Evolutionary conservation across 768 basidiomycete genomes (phyloP).

Genomic region (Pleurotus djamor): DNA sequence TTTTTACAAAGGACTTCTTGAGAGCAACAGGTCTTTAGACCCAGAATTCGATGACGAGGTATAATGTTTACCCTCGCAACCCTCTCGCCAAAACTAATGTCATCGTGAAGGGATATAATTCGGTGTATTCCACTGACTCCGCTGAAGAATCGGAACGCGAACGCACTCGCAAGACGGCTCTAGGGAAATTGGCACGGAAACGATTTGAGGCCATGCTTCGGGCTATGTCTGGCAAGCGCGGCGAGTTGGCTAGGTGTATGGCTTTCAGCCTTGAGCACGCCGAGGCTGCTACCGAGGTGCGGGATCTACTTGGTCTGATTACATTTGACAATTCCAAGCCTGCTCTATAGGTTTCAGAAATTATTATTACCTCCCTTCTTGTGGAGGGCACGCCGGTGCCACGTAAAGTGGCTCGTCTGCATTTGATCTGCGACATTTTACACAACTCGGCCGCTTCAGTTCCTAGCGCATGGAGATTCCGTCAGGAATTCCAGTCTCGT

Average conservation of each 20-base stretch:
- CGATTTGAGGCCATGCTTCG: slow-evolving; percentile 92
- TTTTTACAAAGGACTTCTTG: slow-evolving; percentile 68
- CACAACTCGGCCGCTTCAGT: slow-evolving; percentile 95
- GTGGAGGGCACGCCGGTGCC: slow-evolving; percentile 97
- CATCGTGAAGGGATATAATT: slow-evolving; percentile 70
- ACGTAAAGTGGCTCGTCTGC: slow-evolving; percentile 91
- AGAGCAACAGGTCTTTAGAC: slow-evolving; percentile 49
- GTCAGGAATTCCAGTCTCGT: slow-evolving; percentile 88
- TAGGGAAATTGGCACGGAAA: slow-evolving; percentile 78
- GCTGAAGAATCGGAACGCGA: slow-evolving; percentile 94
- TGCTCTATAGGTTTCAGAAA: slow-evolving; percentile 71
- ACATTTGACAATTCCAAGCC: neutral
- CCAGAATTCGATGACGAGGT: slow-evolving; percentile 85
- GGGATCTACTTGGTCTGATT: slow-evolving; percentile 3
- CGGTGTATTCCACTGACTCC: slow-evolving; percentile 89
- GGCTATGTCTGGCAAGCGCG: slow-evolving; percentile 79
- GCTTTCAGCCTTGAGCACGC: slow-evolving; percentile 96
- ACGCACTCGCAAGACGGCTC: slow-evolving; percentile 65
- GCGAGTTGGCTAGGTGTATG: slow-evolving; percentile 94
- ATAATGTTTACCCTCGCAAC: neutral
- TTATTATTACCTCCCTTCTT: slow-evolving; percentile 85
- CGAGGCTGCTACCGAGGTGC: slow-evolving; percentile 91
- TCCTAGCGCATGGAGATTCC: slow-evolving; percentile 97
- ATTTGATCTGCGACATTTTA: slow-evolving; percentile 96
- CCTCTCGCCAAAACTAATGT: slow-evolving; percentile 4